Evolutionary conservation across 2,329 filamentous ascomycete genomes (phyloP).

Genomic region (Cryoendolithus antarcticus): DNA sequence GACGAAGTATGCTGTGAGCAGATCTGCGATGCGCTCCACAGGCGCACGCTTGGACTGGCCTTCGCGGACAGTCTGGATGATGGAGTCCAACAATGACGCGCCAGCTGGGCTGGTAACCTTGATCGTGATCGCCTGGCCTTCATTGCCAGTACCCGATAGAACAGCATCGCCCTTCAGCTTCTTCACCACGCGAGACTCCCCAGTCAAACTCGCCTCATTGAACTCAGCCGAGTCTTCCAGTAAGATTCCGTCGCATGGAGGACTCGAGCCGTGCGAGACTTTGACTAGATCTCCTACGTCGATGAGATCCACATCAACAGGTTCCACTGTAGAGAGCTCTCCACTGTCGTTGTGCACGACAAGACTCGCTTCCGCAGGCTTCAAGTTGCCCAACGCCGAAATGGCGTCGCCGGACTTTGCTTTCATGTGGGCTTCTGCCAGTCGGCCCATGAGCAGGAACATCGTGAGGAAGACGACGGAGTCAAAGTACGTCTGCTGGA

Average conservation of each 20-base stretch:
- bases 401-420: slow-evolving; percentile 81
- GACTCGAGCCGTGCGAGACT: slow-evolving; percentile 67
- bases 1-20: slow-evolving; percentile 65
- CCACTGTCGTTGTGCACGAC: slow-evolving; percentile 30
- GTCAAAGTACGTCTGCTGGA: slow-evolving; percentile 56
- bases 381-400: slow-evolving; percentile 61
- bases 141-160: slow-evolving; percentile 65
- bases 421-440: slow-evolving; percentile 83
- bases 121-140: slow-evolving; percentile 49
- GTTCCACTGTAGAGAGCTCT: slow-evolving; percentile 12
- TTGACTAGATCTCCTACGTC: slow-evolving; percentile 46
- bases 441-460: slow-evolving; percentile 63
- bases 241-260: slow-evolving; percentile 67
- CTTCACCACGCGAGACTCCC: slow-evolving; percentile 56
- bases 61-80: slow-evolving; percentile 64
- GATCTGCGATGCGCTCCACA: slow-evolving; percentile 62
- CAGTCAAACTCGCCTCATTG: slow-evolving; percentile 83
- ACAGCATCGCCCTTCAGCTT: slow-evolving; percentile 53
- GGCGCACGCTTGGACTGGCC: slow-evolving; percentile 65
- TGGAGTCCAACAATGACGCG: slow-evolving; percentile 66
- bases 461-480: slow-evolving; percentile 85
- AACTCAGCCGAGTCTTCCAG: slow-evolving; percentile 50
- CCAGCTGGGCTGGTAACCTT: slow-evolving; percentile 53
- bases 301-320: slow-evolving; percentile 54
- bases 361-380: slow-evolving; percentile 64